These are phyloP conservation scores for Alopecurus myosuroides DNA, from an alignment of 176 grass and related monocot species.

Conservation along the genomic window DNA sequence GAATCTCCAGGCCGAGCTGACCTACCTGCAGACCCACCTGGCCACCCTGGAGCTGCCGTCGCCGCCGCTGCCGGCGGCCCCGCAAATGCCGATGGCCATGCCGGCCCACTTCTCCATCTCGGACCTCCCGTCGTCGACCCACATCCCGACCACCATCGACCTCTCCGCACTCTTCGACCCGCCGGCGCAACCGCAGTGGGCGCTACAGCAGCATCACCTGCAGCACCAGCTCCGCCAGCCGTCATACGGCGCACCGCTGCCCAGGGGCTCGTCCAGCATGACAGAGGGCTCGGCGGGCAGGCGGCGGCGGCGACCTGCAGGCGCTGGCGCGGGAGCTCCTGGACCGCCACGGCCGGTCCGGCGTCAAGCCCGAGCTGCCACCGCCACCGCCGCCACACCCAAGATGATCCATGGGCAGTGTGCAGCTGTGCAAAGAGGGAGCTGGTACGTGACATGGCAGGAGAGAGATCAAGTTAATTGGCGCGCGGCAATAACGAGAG, in stretches of 20 bases:
- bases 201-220: conserved; percentile 30
- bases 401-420: conserved; percentile 7
- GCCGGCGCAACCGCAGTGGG: conserved; percentile 39
- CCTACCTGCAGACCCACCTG: conserved; percentile 86
- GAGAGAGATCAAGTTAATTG: neutral
- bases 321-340: conserved; percentile 83
- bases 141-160: conserved; percentile 54
- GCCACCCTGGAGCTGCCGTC: conserved; percentile 86
- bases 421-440: neutral
- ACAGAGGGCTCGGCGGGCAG: conserved; percentile 15
- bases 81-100: conserved; percentile 44
- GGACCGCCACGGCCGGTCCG: conserved; percentile 52
- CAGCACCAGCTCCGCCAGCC: conserved; percentile 36
- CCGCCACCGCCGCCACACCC: conserved; percentile 38
- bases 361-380: conserved; percentile 44
- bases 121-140: conserved; percentile 70
- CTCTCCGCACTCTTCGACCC: conserved; percentile 66
- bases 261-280: conserved; percentile 29
- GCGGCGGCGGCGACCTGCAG: conserved; percentile 75
- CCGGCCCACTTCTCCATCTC: conserved; percentile 59
- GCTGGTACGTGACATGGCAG: conserved; percentile 4
- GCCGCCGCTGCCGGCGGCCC: conserved; percentile 53
- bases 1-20: conserved; percentile 92
- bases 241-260: conserved; percentile 1
- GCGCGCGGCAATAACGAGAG: conserved; percentile 29